Evolutionary conservation across 192 early-diverging fungal genomes (phyloP).

Genomic region (Oehlia diaphana): DNA sequence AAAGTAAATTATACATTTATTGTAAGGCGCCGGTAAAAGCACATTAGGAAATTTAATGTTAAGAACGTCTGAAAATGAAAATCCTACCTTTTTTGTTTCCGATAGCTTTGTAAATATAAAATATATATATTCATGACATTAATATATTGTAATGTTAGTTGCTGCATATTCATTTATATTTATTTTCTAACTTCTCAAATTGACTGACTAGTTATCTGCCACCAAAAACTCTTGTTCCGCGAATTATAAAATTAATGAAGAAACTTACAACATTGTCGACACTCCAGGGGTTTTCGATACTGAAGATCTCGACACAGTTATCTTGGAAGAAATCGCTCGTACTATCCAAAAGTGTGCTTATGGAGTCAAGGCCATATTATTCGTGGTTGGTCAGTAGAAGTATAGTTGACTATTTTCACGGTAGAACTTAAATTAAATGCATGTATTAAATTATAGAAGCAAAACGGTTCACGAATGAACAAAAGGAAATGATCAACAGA

Average conservation of each 20-base stretch:
- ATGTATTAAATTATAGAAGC: not conserved
- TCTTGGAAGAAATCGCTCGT: not conserved
- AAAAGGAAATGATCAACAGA: not conserved
- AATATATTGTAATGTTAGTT: too few species aligned
- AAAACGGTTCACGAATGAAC: not conserved
- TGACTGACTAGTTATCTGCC: too few species aligned
- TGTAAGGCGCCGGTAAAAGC: not conserved
- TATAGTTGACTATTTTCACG: too few species aligned
- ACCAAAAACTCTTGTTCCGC: too few species aligned
- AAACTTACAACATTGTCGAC: not conserved
- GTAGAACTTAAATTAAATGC: not conserved
- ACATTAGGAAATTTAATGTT: conserved; percentile 1
- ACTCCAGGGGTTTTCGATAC: not conserved
- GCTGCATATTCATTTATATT: too few species aligned
- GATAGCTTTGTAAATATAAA: too few species aligned
- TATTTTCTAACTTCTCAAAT: too few species aligned
- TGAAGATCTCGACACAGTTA: not conserved
- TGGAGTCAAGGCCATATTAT: conserved; percentile 8
- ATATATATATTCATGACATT: too few species aligned
- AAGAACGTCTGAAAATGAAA: too few species aligned
- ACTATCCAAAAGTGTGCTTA: not conserved
- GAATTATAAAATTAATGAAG: too few species aligned
- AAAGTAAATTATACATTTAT: not conserved
- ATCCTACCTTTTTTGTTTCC: too few species aligned
- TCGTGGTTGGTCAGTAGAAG: not conserved